These are phyloP conservation scores for Globisporangium mamillatum DNA, from an alignment of 352 stramenopile species.

Conservation along the genomic window DNA sequence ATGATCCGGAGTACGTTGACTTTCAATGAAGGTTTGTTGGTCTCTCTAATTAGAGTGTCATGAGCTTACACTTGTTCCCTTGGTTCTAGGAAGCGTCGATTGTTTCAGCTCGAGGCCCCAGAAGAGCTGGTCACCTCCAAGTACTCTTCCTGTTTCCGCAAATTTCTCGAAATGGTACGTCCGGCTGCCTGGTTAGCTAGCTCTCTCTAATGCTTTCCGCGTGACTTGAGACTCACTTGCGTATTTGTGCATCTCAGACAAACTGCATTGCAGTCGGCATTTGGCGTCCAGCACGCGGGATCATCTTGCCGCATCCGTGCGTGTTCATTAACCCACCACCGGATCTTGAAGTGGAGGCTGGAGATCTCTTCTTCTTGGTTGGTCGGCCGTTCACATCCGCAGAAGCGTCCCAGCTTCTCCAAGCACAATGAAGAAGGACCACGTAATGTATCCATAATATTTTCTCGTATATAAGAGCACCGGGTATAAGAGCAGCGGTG, in stretches of 20 bases:
- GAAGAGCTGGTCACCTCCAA: conserved; percentile 42
- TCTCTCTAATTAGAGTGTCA: neutral
- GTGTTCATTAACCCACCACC: conserved; percentile 60
- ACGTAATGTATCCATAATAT: neutral
- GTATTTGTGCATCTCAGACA: conserved; percentile 23
- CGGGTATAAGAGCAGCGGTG: neutral
- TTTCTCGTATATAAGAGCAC: neutral
- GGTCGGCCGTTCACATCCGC: conserved; percentile 56
- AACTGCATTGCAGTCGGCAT: conserved; percentile 61
- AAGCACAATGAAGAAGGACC: neutral
- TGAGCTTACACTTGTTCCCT: neutral
- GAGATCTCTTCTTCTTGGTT: conserved; percentile 70
- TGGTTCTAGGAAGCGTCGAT: conserved; percentile 37
- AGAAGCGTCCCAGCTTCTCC: conserved; percentile 18
- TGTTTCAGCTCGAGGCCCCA: conserved; percentile 68
- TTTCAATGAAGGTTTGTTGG: neutral
- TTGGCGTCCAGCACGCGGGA: conserved; percentile 50
- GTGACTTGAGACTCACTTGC: neutral
- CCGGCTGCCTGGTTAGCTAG: neutral
- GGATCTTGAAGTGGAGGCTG: conserved; percentile 52
- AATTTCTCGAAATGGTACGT: conserved; percentile 64
- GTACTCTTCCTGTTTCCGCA: conserved; percentile 66
- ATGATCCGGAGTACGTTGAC: conserved; percentile 50
- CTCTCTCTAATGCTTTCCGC: neutral
- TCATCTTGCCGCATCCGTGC: conserved; percentile 61